Evolutionary conservation across 352 stramenopile genomes (phyloP).

Genomic region (Phytopythium litorale): DNA sequence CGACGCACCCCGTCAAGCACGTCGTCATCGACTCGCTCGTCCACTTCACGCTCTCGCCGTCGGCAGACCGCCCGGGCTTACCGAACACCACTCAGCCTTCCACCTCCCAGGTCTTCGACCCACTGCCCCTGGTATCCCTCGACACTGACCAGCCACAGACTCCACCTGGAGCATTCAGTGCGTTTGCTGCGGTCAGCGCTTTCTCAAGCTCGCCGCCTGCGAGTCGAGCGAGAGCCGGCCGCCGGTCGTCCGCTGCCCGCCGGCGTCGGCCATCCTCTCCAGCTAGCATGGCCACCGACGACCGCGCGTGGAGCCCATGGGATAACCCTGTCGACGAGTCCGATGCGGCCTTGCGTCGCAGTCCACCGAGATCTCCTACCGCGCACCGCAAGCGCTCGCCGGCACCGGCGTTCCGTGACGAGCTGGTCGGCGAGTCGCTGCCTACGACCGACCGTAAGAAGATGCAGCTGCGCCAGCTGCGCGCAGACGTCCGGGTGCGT

Average conservation of each 20-base stretch:
- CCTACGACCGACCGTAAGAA: slow-evolving; percentile 47
- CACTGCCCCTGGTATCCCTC: neutral
- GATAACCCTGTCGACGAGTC: neutral
- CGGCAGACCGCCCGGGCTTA: slow-evolving; percentile 6
- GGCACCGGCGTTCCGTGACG: slow-evolving; percentile 5
- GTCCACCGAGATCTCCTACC: slow-evolving; percentile 4
- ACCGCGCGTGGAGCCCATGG: slow-evolving; percentile 1
- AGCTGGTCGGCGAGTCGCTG: slow-evolving; percentile 5
- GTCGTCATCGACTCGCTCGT: slow-evolving; percentile 57
- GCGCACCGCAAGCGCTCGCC: neutral
- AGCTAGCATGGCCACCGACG: slow-evolving; percentile 9
- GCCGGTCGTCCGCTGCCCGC: neutral
- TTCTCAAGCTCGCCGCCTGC: neutral
- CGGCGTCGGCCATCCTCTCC: slow-evolving; percentile 9
- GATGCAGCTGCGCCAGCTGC: slow-evolving; percentile 39
- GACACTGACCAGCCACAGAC: neutral
- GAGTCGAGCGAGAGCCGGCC: neutral
- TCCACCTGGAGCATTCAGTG: neutral
- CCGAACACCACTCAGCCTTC: neutral
- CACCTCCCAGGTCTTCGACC: neutral
- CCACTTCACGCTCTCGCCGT: slow-evolving; percentile 29
- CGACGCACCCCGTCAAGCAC: slow-evolving; percentile 29
- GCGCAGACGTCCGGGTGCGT: slow-evolving; percentile 40
- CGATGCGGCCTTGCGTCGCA: neutral
- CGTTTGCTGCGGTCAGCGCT: neutral